Evolutionary conservation across 257 asterid genomes (phyloP).

Genomic region (Datura wrightii): DNA sequence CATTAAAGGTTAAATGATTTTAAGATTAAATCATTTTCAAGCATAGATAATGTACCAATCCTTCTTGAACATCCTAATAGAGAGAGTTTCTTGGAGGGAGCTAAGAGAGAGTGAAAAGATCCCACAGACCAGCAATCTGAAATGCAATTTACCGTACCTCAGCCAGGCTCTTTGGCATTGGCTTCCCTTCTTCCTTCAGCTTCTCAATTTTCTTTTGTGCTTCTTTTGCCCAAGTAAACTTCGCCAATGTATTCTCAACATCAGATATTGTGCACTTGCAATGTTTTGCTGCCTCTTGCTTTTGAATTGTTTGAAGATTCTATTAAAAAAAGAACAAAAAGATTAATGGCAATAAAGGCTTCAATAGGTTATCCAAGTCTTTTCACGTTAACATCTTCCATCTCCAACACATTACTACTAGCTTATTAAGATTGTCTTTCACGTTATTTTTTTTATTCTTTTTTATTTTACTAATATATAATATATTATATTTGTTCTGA

Average conservation of each 20-base stretch:
- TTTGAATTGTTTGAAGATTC: constrained; percentile 67
- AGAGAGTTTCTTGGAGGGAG: background rate
- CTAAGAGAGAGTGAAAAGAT: background rate
- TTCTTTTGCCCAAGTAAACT: constrained; percentile 88
- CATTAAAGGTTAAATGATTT: background rate
- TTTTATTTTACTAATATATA: background rate
- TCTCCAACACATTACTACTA: constrained; percentile 15
- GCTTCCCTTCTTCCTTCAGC: constrained; percentile 83
- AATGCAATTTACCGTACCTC: constrained; percentile 60
- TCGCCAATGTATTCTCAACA: constrained; percentile 71
- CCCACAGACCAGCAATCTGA: background rate
- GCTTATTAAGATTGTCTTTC: background rate
- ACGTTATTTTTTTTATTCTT: background rate
- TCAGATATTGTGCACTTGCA: constrained; percentile 79
- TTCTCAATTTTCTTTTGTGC: constrained; percentile 74
- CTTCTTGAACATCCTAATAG: background rate
- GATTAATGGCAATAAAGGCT: background rate
- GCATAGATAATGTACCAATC: background rate
- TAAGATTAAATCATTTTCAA: background rate
- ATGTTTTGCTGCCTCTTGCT: constrained; percentile 72
- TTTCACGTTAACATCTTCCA: background rate
- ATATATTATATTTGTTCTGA: background rate
- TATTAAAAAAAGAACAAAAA: constrained; percentile 40
- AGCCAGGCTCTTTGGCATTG: constrained; percentile 78
- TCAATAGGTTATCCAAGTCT: constrained; percentile 14